Percentiles rank a stretch among this genome's conserved stretches.
Evolutionary conservation across 805 yeast species (phyloP).

Genomic region (Candida qinlingensis): DNA sequence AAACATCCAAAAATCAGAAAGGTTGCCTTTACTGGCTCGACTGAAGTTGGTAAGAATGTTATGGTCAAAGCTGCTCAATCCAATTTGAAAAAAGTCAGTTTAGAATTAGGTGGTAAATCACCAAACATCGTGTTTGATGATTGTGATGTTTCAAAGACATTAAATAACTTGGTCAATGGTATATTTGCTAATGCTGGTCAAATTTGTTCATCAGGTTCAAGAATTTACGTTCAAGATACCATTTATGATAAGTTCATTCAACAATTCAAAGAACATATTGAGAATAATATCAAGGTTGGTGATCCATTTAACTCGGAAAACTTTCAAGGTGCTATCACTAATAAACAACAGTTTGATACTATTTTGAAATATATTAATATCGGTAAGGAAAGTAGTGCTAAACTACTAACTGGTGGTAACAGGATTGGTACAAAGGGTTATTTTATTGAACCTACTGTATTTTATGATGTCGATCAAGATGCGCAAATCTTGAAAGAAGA

Average conservation of each 20-base stretch:
- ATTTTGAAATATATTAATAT: conserved; percentile 59
- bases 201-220: conserved; percentile 78
- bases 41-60: conserved; percentile 65
- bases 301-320: conserved; percentile 62
- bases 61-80: conserved; percentile 65
- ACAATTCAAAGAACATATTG: conserved; percentile 53
- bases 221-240: conserved; percentile 69
- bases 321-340: conserved; percentile 76
- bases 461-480: conserved; percentile 58
- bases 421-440: conserved; percentile 60
- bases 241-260: conserved; percentile 57
- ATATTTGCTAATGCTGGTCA: conserved; percentile 79
- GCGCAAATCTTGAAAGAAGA: conserved; percentile 65
- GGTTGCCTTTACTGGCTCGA: conserved; percentile 78
- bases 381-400: conserved; percentile 67
- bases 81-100: conserved; percentile 69
- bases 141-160: conserved; percentile 46
- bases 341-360: conserved; percentile 61
- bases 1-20: conserved; percentile 66
- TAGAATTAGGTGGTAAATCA: conserved; percentile 81
- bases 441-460: conserved; percentile 69
- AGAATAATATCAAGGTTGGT: conserved; percentile 56
- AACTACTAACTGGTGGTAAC: conserved; percentile 65
- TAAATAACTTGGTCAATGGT: conserved; percentile 51
- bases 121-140: conserved; percentile 71